Base-by-base conservation (phyloP, 352 stramenopile genomes). In the Phytophthora melonis region DNA sequence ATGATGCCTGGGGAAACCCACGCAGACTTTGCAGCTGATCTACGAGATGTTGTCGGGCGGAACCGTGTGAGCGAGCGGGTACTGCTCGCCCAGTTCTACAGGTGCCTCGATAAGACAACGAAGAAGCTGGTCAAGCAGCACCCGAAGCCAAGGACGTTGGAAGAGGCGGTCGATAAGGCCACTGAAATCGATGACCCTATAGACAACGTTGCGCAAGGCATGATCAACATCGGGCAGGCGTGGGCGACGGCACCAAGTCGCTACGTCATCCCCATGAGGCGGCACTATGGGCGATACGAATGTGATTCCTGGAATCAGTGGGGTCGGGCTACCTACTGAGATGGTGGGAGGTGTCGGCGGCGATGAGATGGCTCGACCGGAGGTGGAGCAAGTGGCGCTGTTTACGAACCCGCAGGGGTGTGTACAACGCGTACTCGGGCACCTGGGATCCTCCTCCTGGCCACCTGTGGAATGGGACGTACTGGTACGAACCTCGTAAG, bases 71-170 rank as follows among this genome's bases (percentile, higher is more conserved):
- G 30, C 10, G 58, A 65, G 8, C 5, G 58, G 13, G 58, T 57
- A 1, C 25, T 65, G 5, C 58, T 66, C 6, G 30, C 59, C 0
- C 47, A 66, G 30, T 66, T 66, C 59, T 66, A n/a, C 57, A 13
- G 36, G 10, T 45, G 36, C 36, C 36, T 45, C 10, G 36, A 45
- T 45, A 45, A 45, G 36, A 45, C 36, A 16, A 45, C 36, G 36
- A 45, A 18, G 36, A 45, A 45, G 36, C 14, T 45, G 36, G 36
- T 11, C 36, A 45, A 45, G 9, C 36, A 45, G 36, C 36, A 45
- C 36, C 36, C 36, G 10, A 45, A 13, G 36, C 36, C 36, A 16
- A 45, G 36, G 36, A 45, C 36, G 36, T 45, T 45, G 36, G 36
- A 45, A 16, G 36, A 45, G 36, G 36, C 36, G 36, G 36, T 45